These are phyloP conservation scores for Neoascochyta sp. DNA, from an alignment of 2,329 filamentous ascomycete species.

Conservation along the genomic window DNA sequence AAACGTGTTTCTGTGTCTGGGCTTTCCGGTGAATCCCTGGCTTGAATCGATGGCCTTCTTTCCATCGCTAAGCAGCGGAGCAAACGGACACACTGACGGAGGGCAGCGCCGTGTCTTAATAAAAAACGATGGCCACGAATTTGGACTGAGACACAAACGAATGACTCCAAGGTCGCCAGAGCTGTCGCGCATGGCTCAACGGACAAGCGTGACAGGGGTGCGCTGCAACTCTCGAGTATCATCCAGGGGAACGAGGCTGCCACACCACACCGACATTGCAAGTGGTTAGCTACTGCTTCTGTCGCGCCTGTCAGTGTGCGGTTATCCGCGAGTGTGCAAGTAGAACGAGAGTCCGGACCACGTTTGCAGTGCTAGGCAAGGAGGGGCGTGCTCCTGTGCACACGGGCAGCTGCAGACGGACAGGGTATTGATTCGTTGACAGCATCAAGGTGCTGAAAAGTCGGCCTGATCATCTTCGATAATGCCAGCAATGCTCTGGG, in stretches of 20 bases:
- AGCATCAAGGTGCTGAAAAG: constrained; percentile 15
- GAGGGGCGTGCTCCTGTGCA: constrained; percentile 30
- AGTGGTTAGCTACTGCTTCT: no score
- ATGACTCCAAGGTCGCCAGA: no score
- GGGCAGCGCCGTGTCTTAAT: constrained; percentile 10
- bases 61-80: constrained; percentile 5
- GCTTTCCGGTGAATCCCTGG: constrained; percentile 18
- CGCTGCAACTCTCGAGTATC: constrained; percentile 31
- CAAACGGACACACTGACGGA: constrained; percentile 13
- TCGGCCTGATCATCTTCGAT: constrained; percentile 3
- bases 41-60: constrained; percentile 10
- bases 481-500: constrained; percentile 9
- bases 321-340: no score
- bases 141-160: no score
- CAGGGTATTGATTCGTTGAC: constrained; percentile 24
- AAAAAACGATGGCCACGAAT: no score
- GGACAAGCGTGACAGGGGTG: constrained; percentile 4
- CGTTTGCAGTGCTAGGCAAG: constrained; percentile 31
- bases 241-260: constrained; percentile 8
- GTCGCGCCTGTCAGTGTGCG: no score
- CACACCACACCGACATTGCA: constrained; percentile 15
- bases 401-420: constrained; percentile 31
- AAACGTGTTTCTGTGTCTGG: constrained; percentile 17
- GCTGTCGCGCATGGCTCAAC: no score
- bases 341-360: constrained; percentile 28